Percentiles rank a stretch among this genome's conserved stretches.
phyloP scores from a whole-genome alignment of 306 rosid genomes.

The Astragalus glycyphyllos region DNA sequence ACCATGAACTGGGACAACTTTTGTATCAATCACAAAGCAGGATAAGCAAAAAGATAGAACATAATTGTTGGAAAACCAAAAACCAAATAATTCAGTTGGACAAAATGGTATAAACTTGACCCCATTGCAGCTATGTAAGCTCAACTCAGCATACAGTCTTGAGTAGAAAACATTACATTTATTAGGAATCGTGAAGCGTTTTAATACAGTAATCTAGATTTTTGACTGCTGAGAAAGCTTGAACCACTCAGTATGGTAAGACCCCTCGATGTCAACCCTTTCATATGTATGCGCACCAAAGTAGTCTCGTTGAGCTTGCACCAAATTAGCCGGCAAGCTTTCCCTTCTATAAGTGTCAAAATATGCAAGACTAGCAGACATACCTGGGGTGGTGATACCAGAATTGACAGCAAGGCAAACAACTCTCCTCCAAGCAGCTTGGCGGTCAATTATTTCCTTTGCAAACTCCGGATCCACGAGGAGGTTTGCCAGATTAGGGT shows the following conservation, averaged over 20 bases:
- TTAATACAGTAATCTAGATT: slow-evolving; percentile 47
- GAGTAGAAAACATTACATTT: slow-evolving; percentile 63
- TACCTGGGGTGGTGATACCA: slow-evolving; percentile 90
- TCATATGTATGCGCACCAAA: slow-evolving; percentile 95
- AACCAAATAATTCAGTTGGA: slow-evolving; percentile 34
- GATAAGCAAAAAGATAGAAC: slow-evolving; percentile 40
- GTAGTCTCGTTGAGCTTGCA: slow-evolving; percentile 95
- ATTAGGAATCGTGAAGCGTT: slow-evolving; percentile 39
- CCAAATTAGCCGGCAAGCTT: slow-evolving; percentile 85
- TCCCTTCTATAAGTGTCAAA: slow-evolving; percentile 82
- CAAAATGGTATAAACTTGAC: slow-evolving; percentile 45
- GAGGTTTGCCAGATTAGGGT: slow-evolving; percentile 79
- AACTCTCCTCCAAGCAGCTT: slow-evolving; percentile 87
- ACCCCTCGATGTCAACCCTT: slow-evolving; percentile 73
- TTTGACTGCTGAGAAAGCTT: slow-evolving; percentile 74
- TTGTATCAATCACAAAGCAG: slow-evolving; percentile 29
- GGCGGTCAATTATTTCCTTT: slow-evolving; percentile 83
- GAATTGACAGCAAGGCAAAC: slow-evolving; percentile 87
- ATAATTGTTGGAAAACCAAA: slow-evolving; percentile 37
- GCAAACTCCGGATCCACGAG: slow-evolving; percentile 97
- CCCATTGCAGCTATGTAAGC: slow-evolving; percentile 47
- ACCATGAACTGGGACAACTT: slow-evolving; percentile 18
- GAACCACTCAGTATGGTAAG: slow-evolving; percentile 97
- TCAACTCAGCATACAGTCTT: slow-evolving; percentile 51
- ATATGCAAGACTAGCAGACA: slow-evolving; percentile 95